Base-by-base conservation (phyloP, 2,329 filamentous ascomycete species). In the Botrytis fabae region DNA sequence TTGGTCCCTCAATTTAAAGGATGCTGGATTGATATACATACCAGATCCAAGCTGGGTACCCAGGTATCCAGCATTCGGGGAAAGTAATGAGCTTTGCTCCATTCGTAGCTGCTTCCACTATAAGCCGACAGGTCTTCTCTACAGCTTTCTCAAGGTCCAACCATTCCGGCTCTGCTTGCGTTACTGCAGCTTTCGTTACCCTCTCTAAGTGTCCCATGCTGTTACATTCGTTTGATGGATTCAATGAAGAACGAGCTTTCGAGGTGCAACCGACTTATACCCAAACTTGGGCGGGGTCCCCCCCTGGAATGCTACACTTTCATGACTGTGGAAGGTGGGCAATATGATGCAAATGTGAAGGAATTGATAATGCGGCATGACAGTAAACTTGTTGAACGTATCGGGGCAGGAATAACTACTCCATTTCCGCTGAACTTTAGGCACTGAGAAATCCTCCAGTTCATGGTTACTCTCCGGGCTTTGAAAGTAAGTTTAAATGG, bases 141-240 rank as follows among this genome's bases (percentile, higher is more conserved):
- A 91, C 85, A 2, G 84, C 83, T 0, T 79, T 85, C 16, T 85
- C 81, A 4, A 91, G 84, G 76, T 91, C 86, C 6, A 90, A 82
- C 88, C 88, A 91, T 1, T 82, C 84, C 0, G 88, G 87, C 78
- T 90, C 89, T 8, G 85, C 85, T 77, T 91, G 88, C 0, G 86
- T 84, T 10, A 85, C 85, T 35, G 84, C 86, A 10, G 87, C 51
- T 46, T 40, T 46, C 22, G 57, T 48, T 35, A 35, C 35, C 16
- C 32, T 4, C 20, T 51, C 14, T 66, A 1, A 66, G 7, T 38
- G 35, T 28, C 16, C 25, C 46, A 54, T 40, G 4, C 28, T n/a
- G 14, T 54, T 28, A 2, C 38, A 18, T 22, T 54, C 35, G 14
- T 54, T 10, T 25, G 9, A 40, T 28, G 9, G 20, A 22, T 54